Conservation (phyloP, 108 stramenopile species). For the Pinguiococcus pyrenoidosus region DNA sequence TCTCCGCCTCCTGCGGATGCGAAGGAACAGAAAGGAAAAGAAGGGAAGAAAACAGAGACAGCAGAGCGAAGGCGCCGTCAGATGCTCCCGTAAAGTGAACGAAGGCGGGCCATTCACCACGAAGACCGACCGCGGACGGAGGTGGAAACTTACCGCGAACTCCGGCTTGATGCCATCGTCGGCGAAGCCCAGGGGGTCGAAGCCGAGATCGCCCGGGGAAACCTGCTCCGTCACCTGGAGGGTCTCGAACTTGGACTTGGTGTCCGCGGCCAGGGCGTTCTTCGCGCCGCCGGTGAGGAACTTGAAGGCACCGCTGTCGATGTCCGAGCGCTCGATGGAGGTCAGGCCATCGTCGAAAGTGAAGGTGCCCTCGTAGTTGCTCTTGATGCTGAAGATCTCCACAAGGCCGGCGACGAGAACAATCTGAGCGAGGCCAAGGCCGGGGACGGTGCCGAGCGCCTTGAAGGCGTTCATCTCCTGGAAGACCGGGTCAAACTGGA, state of each 20-base stretch:
- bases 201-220: slow-evolving; percentile 24
- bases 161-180: slow-evolving; percentile 26
- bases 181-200: slow-evolving; percentile 25
- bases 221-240: slow-evolving; percentile 2
- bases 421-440: slow-evolving; percentile 31
- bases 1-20: slow-evolving; percentile 26
- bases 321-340: slow-evolving; percentile 14
- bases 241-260: slow-evolving; percentile 1
- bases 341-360: slow-evolving; percentile 20
- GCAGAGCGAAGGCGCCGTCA: too few relatives aligned
- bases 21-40: neutral
- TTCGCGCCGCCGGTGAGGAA: slow-evolving; percentile 22
- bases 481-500: slow-evolving; percentile 30
- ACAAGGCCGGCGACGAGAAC: slow-evolving; percentile 20
- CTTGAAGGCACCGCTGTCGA: neutral
- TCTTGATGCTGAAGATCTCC: slow-evolving; percentile 23
- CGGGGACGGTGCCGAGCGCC: slow-evolving; percentile 28
- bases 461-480: slow-evolving; percentile 35
- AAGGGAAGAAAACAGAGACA: neutral
- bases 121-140: too few relatives aligned
- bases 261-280: neutral
- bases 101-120: too few relatives aligned
- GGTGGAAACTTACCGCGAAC: too few relatives aligned
- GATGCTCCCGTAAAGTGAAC: too few relatives aligned
- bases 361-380: slow-evolving; percentile 10